A percentile compares a stretch with the other conserved stretches of the same genome.
Evolutionary conservation across 345 rosid genomes (phyloP).

Genomic region (Eucalyptus tenuipes): DNA sequence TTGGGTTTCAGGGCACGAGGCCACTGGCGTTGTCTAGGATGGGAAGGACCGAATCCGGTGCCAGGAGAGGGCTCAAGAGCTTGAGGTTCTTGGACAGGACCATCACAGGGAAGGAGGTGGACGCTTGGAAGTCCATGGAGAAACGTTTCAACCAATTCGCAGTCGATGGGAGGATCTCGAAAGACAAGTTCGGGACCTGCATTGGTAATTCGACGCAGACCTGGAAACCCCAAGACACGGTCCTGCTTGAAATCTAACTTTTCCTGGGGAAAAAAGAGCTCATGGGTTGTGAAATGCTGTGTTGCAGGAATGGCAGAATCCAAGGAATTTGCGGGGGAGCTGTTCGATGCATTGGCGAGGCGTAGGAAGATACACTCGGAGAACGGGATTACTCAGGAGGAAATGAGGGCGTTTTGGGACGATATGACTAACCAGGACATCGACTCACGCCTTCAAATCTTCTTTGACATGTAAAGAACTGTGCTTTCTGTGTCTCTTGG

Average conservation of each 20-base stretch:
- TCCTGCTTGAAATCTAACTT: background rate
- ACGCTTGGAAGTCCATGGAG: conserved; percentile 82
- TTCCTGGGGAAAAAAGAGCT: background rate
- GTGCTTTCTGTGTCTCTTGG: background rate
- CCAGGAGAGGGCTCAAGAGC: conserved; percentile 67
- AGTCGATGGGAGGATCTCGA: conserved; percentile 33
- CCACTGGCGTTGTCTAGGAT: conserved; percentile 1
- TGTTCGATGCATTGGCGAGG: conserved; percentile 71
- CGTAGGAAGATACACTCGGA: conserved; percentile 33
- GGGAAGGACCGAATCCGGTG: conserved; percentile 46
- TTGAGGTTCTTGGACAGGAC: conserved; percentile 77
- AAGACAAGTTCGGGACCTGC: conserved; percentile 71
- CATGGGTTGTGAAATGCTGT: background rate
- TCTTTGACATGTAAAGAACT: conserved; percentile 76
- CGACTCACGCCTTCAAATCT: conserved; percentile 79
- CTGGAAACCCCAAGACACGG: background rate
- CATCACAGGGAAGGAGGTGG: conserved; percentile 57
- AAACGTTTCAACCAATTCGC: conserved; percentile 59
- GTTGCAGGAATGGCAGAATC: conserved; percentile 81
- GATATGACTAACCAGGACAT: conserved; percentile 75
- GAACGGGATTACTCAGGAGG: conserved; percentile 54
- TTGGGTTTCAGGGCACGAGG: conserved; percentile 9
- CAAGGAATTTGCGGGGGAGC: conserved; percentile 68
- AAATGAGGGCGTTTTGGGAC: conserved; percentile 70
- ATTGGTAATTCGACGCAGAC: conserved; percentile 28